Conservation (phyloP, 2,329 filamentous ascomycete species). For the Fusarium nurragi region DNA sequence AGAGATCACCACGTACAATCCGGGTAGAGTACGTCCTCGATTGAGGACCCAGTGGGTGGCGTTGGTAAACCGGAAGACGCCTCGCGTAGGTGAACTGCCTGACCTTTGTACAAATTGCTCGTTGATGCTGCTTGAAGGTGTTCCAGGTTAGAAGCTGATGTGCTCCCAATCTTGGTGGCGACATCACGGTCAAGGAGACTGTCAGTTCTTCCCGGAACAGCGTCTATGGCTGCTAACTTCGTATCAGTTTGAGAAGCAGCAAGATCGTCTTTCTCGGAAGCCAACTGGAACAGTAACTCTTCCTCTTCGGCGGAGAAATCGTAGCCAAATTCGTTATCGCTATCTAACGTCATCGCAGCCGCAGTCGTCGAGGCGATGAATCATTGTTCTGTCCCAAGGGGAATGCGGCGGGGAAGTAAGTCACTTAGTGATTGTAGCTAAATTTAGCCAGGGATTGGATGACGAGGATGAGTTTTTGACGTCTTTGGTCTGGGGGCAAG, state of each 20-base stretch:
- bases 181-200: slow-evolving; percentile 13
- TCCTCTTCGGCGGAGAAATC: slow-evolving; percentile 59
- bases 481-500: slow-evolving; percentile 4
- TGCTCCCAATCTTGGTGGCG: slow-evolving; percentile 1
- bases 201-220: slow-evolving; percentile 36
- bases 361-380: slow-evolving; percentile 23
- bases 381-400: slow-evolving; percentile 31
- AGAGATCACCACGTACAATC: slow-evolving; percentile 57
- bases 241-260: slow-evolving; percentile 13
- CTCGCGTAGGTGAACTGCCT: slow-evolving; percentile 1
- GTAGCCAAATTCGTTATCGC: slow-evolving; percentile 58
- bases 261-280: slow-evolving; percentile 32
- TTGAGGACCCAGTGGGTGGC: slow-evolving; percentile 20
- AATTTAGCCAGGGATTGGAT: slow-evolving; percentile 11
- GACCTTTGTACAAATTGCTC: slow-evolving; percentile 8
- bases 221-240: slow-evolving; percentile 33
- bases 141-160: slow-evolving; percentile 1
- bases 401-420: slow-evolving; percentile 6
- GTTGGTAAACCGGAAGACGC: slow-evolving; percentile 8
- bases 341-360: slow-evolving; percentile 42
- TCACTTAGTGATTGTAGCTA: slow-evolving; percentile 7
- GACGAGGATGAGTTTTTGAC: slow-evolving; percentile 9
- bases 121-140: not conserved
- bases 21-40: slow-evolving; percentile 56
- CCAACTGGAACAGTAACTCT: slow-evolving; percentile 52